Percentiles rank a stretch among this genome's conserved stretches.
phyloP scores from a whole-genome alignment of 2,329 filamentous ascomycete genomes.

The Hypoxylon sp. region DNA sequence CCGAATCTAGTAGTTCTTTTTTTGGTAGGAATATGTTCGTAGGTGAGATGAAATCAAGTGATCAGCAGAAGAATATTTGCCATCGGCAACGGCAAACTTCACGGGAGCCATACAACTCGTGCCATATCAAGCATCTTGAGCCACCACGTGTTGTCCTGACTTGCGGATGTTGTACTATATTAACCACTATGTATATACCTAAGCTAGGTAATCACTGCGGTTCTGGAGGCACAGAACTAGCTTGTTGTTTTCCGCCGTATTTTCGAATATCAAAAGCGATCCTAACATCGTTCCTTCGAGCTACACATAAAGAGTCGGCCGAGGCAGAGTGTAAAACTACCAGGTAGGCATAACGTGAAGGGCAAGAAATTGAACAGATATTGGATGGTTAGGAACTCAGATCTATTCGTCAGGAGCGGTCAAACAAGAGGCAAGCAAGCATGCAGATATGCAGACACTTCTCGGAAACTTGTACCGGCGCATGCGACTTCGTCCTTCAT shows the following conservation, averaged over 20 bases:
- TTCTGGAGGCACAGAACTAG: conserved; percentile 7
- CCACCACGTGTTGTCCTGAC: conserved; percentile 6
- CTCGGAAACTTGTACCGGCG: not conserved
- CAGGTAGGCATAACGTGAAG: not conserved
- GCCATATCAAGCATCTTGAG: conserved; percentile 14
- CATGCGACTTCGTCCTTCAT: conserved; percentile 2
- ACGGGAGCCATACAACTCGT: conserved; percentile 2
- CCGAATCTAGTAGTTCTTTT: not conserved
- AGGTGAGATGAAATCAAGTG: conserved; percentile 16
- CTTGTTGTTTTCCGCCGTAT: conserved; percentile 3
- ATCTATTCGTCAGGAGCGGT: not conserved
- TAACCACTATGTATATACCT: conserved; percentile 25
- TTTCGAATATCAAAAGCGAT: conserved; percentile 17
- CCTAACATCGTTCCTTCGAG: not conserved
- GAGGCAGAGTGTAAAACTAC: not conserved
- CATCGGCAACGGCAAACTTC: conserved; percentile 10
- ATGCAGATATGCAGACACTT: not conserved
- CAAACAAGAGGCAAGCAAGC: not conserved
- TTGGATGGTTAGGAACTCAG: not conserved
- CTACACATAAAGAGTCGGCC: not conserved
- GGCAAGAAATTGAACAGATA: not conserved
- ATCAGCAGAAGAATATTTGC: conserved; percentile 13
- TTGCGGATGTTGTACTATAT: conserved; percentile 35
- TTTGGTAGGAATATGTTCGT: not conserved
- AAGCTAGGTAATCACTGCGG: conserved; percentile 20